phyloP scores from a whole-genome alignment of 1,284 basidiomycete species.

The Cryptococcus sp. region DNA sequence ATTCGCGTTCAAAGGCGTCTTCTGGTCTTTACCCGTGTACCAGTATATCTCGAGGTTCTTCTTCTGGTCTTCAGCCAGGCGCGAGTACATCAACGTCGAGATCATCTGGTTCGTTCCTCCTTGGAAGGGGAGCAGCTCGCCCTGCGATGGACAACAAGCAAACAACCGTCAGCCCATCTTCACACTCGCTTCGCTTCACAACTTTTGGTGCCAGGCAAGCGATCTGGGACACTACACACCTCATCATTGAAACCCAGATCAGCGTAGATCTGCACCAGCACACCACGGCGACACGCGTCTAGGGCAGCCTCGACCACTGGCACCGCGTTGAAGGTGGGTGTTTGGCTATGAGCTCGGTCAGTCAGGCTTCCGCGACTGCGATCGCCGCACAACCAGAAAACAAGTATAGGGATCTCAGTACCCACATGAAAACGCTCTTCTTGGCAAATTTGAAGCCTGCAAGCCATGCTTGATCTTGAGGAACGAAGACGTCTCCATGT shows the following conservation, averaged over 20 bases:
- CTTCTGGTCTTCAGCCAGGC: constrained; percentile 55
- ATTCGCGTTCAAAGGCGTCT: constrained; percentile 64
- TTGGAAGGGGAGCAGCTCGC: constrained; percentile 62
- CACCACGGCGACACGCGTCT: constrained; percentile 63
- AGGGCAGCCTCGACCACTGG: constrained; percentile 65
- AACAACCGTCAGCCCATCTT: too few species aligned
- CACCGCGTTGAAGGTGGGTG: constrained; percentile 68
- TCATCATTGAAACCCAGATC: constrained; percentile 66
- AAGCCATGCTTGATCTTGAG: constrained; percentile 72
- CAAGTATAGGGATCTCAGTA: constrained; percentile 20
- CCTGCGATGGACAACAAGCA: constrained; percentile 8
- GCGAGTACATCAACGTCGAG: constrained; percentile 62
- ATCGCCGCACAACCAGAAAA: too few species aligned
- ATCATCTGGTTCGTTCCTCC: constrained; percentile 74
- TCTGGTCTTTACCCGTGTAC: constrained; percentile 61
- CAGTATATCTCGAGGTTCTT: constrained; percentile 65
- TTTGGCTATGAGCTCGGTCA: constrained; percentile 54
- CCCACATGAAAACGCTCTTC: constrained; percentile 65
- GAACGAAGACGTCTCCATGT: constrained; percentile 43
- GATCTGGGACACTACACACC: constrained; percentile 14
- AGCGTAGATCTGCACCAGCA: constrained; percentile 65
- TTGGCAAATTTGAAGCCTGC: constrained; percentile 66
- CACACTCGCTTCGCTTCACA: too few species aligned
- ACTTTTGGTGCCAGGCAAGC: too few species aligned
- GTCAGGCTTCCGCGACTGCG: too few species aligned